These are phyloP conservation scores for Beauveria varroae DNA, from an alignment of 2,329 filamentous ascomycete genomes.

Conservation along the genomic window DNA sequence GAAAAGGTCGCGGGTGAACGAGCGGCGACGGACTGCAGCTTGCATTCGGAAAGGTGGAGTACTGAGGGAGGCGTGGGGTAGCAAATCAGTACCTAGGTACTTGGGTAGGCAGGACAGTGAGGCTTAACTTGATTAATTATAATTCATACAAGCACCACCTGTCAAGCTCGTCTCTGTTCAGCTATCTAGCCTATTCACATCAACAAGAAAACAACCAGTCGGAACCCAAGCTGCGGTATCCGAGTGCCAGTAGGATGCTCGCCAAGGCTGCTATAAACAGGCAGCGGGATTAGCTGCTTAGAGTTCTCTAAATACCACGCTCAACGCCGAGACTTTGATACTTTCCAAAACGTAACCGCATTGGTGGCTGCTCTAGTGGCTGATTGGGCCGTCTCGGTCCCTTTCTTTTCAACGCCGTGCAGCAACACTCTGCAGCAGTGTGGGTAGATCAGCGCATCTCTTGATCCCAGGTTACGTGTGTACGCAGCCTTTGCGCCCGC, in stretches of 20 bases:
- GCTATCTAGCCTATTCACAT: too few species aligned
- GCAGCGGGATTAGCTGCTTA: too few species aligned
- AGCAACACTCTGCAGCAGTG: background rate
- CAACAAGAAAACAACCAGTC: background rate
- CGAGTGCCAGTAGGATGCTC: background rate
- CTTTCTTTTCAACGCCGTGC: background rate
- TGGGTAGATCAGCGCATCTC: background rate
- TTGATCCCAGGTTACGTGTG: background rate
- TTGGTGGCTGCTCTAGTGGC: background rate
- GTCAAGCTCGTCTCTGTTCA: too few species aligned
- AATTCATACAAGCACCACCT: too few species aligned
- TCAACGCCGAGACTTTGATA: background rate
- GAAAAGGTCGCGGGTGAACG: background rate
- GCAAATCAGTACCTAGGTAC: background rate
- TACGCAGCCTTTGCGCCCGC: background rate
- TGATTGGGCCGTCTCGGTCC: background rate
- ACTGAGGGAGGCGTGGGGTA: constrained; percentile 1
- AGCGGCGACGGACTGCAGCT: background rate
- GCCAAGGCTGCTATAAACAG: background rate
- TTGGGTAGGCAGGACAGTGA: background rate
- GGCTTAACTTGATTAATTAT: background rate
- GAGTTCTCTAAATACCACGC: background rate
- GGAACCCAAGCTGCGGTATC: background rate
- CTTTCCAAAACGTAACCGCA: too few species aligned
- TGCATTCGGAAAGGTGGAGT: constrained; percentile 7